Evolutionary conservation across 345 rosid species (phyloP), one percentile per base, ranked within the genome.

Genomic region (Salix suchowensis): DNA sequence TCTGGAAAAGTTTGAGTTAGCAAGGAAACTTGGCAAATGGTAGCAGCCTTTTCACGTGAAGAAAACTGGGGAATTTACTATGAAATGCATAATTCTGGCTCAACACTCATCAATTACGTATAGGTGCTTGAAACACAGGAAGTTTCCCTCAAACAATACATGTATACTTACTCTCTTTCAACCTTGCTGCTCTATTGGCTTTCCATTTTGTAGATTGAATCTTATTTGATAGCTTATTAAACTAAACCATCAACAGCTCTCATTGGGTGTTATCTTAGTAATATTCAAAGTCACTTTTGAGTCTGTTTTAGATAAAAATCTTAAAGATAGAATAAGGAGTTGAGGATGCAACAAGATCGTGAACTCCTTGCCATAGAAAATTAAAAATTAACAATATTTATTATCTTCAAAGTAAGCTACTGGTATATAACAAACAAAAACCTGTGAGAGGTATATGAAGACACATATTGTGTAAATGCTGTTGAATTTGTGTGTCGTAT

Each of bases 1-100:
- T 64, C 95, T 90, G 84, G 4, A 74, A 74, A 82, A 54, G 40
- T 69, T 62, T 36, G 76, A 36, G 46, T 61, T 65, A 72, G 77
- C 64, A 50, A 19, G 19, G 46, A 71, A 55, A 77, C 37, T 77
- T 54, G 65, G 79, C 54, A 23, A 55, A 75, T 68, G 28, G 46
- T 9, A 61, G 37, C 69, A 68, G 66, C 32, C 39, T 44, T 40
- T 40, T 60, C 71, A 69, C 23, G 58, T 18, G 60, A 67, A 52
- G 32, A 67, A 65, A 71, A 24, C 48, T 66, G 12, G 39, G 62
- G 23, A 9, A 71, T 24, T 61, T 79, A 55, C 72, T 46, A 46
- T 2, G 18, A 42, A 65, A 54, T 76, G 65, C 19, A 54, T 26
- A 10, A 10, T 67, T 36, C 67, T 7, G 55, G 74, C 6, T 18